Evolutionary conservation across 2,329 filamentous ascomycete species (phyloP).

Genomic region (Passalora sequoiae): DNA sequence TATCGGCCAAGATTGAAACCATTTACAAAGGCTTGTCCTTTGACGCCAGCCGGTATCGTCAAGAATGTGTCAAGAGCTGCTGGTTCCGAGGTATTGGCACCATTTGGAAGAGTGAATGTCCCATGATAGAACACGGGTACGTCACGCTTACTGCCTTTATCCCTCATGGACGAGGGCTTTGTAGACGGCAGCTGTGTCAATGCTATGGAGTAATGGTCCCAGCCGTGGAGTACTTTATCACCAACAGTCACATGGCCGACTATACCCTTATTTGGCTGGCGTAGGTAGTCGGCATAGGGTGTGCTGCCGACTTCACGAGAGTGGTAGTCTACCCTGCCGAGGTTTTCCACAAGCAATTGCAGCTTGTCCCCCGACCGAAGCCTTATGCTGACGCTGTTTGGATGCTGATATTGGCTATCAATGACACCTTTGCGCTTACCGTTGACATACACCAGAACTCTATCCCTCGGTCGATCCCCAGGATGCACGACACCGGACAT

Average conservation of each 20-base stretch:
- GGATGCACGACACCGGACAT: slow-evolving; percentile 30
- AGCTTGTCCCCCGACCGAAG: slow-evolving; percentile 40
- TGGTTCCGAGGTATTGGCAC: neutral
- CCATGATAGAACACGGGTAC: slow-evolving; percentile 24
- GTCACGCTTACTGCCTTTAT: neutral
- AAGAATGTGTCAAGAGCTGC: slow-evolving; percentile 7
- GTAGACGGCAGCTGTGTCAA: slow-evolving; percentile 1
- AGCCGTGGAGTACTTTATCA: slow-evolving; percentile 31
- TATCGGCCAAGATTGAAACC: slow-evolving; percentile 14
- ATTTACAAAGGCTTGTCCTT: slow-evolving; percentile 12
- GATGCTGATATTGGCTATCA: slow-evolving; percentile 43
- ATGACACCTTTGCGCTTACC: slow-evolving; percentile 40
- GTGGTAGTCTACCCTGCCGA: slow-evolving; percentile 48
- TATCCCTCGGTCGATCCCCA: slow-evolving; percentile 44
- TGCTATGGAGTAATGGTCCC: slow-evolving; percentile 40
- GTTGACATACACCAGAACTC: slow-evolving; percentile 48
- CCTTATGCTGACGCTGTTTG: slow-evolving; percentile 36
- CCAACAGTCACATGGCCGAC: slow-evolving; percentile 41
- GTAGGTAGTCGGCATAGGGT: slow-evolving; percentile 18
- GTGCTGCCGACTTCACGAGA: slow-evolving; percentile 37
- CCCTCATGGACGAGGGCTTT: neutral
- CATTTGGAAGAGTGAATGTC: slow-evolving; percentile 13
- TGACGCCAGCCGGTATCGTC: slow-evolving; percentile 7
- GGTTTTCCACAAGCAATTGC: slow-evolving; percentile 47
- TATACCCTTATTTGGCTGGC: slow-evolving; percentile 47